Evolutionary conservation across 805 yeast genomes (phyloP).

Genomic region (Starmerella geochares): DNA sequence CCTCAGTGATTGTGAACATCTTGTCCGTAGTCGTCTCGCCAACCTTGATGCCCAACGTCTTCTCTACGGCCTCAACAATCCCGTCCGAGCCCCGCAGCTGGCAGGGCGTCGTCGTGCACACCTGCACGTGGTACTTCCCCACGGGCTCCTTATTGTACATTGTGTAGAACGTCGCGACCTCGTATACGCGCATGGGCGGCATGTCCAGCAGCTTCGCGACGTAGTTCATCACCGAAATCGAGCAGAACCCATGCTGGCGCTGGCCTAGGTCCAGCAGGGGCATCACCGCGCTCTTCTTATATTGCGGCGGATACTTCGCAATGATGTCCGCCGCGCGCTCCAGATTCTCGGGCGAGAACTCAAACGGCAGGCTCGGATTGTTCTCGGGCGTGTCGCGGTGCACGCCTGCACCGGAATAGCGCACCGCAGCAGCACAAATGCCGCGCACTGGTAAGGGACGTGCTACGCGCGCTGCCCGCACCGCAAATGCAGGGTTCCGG

Average conservation of each 20-base stretch:
- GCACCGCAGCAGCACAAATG: background rate
- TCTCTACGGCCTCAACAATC: slow-evolving; percentile 59
- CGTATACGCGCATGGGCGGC: slow-evolving; percentile 92
- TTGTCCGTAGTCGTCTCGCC: slow-evolving; percentile 71
- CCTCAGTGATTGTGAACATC: slow-evolving; percentile 72
- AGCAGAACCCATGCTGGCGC: slow-evolving; percentile 76
- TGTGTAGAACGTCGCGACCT: slow-evolving; percentile 84
- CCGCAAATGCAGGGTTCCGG: background rate
- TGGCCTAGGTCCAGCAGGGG: slow-evolving; percentile 79
- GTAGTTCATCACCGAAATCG: slow-evolving; percentile 79
- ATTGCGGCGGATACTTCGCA: slow-evolving; percentile 74
- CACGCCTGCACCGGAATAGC: slow-evolving; percentile 32
- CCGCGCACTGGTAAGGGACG: background rate
- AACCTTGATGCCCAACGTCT: slow-evolving; percentile 52
- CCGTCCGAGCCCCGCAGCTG: slow-evolving; percentile 73
- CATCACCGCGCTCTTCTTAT: slow-evolving; percentile 82
- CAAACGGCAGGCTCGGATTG: slow-evolving; percentile 59
- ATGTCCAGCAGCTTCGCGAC: slow-evolving; percentile 74
- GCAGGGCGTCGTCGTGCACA: slow-evolving; percentile 86
- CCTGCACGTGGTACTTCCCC: slow-evolving; percentile 74
- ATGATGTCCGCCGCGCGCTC: slow-evolving; percentile 62
- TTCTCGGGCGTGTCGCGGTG: slow-evolving; percentile 65
- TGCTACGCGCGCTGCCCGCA: background rate
- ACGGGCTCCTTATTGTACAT: slow-evolving; percentile 81
- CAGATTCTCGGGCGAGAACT: slow-evolving; percentile 55